Percentiles rank a stretch among this genome's conserved stretches.
Evolutionary conservation across 148 eudicot genomes (phyloP).

Genomic region (Tetragonia tetragonoides): DNA sequence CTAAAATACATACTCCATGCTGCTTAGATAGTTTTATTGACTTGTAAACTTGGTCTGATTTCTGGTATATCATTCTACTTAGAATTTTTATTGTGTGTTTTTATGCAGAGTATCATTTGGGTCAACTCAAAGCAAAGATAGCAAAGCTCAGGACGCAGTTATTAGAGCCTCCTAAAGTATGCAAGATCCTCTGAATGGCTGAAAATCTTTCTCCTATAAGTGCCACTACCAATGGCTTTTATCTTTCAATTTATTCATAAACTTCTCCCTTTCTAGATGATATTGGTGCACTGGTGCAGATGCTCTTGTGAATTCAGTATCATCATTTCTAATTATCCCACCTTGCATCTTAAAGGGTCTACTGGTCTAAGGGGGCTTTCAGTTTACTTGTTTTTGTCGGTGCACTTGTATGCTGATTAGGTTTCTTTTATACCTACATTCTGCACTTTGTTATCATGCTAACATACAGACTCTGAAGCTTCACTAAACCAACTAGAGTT

Average conservation of each 20-base stretch:
- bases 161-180: slow-evolving; percentile 97
- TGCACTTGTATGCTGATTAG: not conserved
- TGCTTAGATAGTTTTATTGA: not conserved
- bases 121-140: slow-evolving; percentile 99
- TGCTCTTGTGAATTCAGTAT: not conserved
- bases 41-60: not conserved
- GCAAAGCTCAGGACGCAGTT: slow-evolving; percentile 98
- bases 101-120: slow-evolving; percentile 90
- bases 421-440: not conserved
- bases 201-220: not conserved
- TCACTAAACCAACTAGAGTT: not conserved
- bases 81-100: not conserved
- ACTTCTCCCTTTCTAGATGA: not conserved
- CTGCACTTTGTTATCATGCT: not conserved
- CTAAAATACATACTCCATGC: not conserved
- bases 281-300: not conserved
- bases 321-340: not conserved
- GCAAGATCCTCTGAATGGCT: no score
- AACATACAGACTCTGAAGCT: not conserved
- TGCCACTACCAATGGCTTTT: not conserved
- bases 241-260: not conserved
- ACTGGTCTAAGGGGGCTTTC: not conserved
- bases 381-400: not conserved
- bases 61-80: slow-evolving; percentile 10
- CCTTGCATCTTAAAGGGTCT: not conserved